Evolutionary conservation across 345 rosid genomes (phyloP).

Genomic region (Citropsis articulata): DNA sequence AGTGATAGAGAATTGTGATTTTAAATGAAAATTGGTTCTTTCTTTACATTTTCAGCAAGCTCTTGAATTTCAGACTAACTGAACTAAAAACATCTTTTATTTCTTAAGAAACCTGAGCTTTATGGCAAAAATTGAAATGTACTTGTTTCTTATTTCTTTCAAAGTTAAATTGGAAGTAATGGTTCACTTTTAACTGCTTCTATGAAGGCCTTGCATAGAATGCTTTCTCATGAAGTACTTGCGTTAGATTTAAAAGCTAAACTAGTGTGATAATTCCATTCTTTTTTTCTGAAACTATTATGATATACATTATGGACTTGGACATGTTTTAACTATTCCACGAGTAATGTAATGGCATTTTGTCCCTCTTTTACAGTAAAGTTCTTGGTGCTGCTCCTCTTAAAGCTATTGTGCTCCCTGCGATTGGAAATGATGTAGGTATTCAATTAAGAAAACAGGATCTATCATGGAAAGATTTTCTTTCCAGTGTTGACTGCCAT

Average conservation of each 20-base stretch:
- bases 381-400: conserved; percentile 72
- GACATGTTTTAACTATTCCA: background rate
- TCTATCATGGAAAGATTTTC: conserved; percentile 63
- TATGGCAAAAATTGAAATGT: background rate
- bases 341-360: background rate
- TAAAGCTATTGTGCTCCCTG: conserved; percentile 76
- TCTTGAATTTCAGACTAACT: background rate
- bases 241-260: background rate
- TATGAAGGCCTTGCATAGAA: background rate
- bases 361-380: conserved; percentile 45
- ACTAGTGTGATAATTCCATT: background rate
- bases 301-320: background rate
- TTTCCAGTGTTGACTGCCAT: conserved; percentile 32
- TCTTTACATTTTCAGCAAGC: background rate
- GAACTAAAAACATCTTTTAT: background rate
- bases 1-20: background rate
- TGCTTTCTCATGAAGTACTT: background rate
- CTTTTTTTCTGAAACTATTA: background rate
- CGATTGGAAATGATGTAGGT: conserved; percentile 40
- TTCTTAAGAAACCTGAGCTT: background rate
- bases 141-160: background rate
- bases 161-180: background rate
- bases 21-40: background rate
- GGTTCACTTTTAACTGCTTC: background rate
- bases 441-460: conserved; percentile 67